Conservation (phyloP, 2,329 filamentous ascomycete genomes). For the Talaromyces sp. region DNA sequence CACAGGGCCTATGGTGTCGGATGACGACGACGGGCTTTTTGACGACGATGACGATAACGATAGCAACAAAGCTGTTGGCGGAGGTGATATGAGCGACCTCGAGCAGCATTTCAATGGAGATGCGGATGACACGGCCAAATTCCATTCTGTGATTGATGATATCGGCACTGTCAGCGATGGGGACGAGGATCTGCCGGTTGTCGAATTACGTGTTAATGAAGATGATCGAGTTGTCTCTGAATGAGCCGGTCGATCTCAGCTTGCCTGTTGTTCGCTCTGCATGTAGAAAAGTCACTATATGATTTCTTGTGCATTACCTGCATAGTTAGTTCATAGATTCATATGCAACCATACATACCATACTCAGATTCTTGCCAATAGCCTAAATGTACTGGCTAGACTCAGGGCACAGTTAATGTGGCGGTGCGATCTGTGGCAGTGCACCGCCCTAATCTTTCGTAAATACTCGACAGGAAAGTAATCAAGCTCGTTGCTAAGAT, state of each 20-base stretch:
- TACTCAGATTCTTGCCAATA: background rate
- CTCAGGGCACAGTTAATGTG: background rate
- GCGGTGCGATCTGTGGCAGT: background rate
- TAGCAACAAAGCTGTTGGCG: conserved; percentile 41
- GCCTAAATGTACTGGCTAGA: background rate
- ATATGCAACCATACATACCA: background rate
- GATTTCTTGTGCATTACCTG: conserved; percentile 1
- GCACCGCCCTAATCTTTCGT: background rate
- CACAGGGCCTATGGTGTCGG: conserved; percentile 27
- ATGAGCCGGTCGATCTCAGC: background rate
- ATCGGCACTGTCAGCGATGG: conserved; percentile 24
- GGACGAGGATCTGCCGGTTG: conserved; percentile 41
- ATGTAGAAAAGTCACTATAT: conserved; percentile 4
- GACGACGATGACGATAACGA: conserved; percentile 30
- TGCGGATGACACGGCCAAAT: conserved; percentile 21
- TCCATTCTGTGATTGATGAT: conserved; percentile 10
- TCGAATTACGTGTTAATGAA: conserved; percentile 40
- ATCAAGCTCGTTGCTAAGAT: background rate
- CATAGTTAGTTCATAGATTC: background rate
- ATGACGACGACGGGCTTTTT: conserved; percentile 31
- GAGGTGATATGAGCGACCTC: conserved; percentile 31
- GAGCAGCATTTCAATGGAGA: conserved; percentile 23
- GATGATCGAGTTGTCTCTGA: conserved; percentile 27
- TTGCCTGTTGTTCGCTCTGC: background rate
- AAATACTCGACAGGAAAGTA: background rate